A percentile compares a stretch with the other conserved stretches of the same genome.
Conservation (phyloP, 768 basidiomycete genomes). For the Xerocomellus amylosporus region DNA sequence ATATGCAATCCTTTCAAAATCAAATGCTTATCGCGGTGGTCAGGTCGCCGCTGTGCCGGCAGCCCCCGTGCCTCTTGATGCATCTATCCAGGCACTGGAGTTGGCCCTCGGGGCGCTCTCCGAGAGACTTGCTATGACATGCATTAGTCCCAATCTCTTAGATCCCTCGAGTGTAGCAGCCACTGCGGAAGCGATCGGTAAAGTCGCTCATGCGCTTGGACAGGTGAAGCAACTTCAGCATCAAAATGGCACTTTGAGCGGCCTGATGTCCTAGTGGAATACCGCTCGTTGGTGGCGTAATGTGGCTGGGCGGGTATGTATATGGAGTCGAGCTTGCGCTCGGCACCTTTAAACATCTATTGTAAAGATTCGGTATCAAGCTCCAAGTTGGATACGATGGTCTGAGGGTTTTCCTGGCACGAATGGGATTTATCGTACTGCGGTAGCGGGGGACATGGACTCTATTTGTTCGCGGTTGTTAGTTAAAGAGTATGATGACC, state of each 20-base stretch:
- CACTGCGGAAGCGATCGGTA: slow-evolving; percentile 67
- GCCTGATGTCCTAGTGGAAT: slow-evolving; percentile 15
- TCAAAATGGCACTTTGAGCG: slow-evolving; percentile 21
- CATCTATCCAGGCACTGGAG: slow-evolving; percentile 50
- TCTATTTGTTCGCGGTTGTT: background rate
- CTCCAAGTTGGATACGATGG: background rate
- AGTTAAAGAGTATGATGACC: background rate
- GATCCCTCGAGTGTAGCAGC: slow-evolving; percentile 52
- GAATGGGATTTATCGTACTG: background rate
- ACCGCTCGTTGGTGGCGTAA: slow-evolving; percentile 6
- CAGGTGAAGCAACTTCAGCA: slow-evolving; percentile 58
- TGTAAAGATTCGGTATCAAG: background rate
- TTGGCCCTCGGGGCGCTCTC: slow-evolving; percentile 51
- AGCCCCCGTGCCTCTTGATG: slow-evolving; percentile 13
- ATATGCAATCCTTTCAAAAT: background rate
- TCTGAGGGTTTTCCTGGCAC: background rate
- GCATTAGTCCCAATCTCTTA: slow-evolving; percentile 34
- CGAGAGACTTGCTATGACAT: slow-evolving; percentile 45
- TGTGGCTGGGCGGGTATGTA: slow-evolving; percentile 2
- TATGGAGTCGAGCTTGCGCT: slow-evolving; percentile 1
- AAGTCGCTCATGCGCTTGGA: slow-evolving; percentile 59
- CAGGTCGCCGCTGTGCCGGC: slow-evolving; percentile 20
- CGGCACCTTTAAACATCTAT: background rate
- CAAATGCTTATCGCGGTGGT: slow-evolving; percentile 1
- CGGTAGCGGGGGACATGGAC: background rate